phyloP scores from a whole-genome alignment of 208 protist genomes.

The Tritrichomonas foetus region DNA sequence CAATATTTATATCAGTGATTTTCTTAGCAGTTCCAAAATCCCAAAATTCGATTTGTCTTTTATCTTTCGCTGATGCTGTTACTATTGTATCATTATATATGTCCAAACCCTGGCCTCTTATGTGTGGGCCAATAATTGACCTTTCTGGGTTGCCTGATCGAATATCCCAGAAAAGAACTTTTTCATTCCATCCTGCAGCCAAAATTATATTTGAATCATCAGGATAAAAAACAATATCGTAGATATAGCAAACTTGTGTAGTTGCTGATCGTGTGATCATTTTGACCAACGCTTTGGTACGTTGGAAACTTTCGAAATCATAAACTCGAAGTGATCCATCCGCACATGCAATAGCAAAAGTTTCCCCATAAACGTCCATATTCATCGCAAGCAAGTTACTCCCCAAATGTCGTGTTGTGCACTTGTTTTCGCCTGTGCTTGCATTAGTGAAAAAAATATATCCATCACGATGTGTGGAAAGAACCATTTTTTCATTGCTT shows the following conservation, averaged over 20 bases:
- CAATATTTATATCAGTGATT: not conserved
- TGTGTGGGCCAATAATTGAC: not conserved
- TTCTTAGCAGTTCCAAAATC: not conserved
- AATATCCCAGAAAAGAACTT: not conserved
- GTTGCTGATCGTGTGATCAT: not conserved
- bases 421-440: not conserved
- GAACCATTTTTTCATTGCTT: not conserved
- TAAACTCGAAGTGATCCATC: constrained; percentile 27
- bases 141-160: not conserved
- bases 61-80: not conserved
- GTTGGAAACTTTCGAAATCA: not conserved
- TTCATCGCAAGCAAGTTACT: constrained; percentile 22
- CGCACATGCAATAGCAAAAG: constrained; percentile 29
- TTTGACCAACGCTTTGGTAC: not conserved
- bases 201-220: constrained; percentile 5
- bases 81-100: not conserved
- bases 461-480: not conserved
- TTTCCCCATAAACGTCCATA: not conserved
- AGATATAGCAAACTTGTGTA: not conserved
- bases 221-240: not conserved
- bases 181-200: not conserved
- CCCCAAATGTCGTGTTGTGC: not conserved
- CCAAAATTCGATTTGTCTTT: constrained; percentile 22
- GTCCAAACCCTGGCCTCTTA: not conserved
- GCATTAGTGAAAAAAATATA: not conserved